Evolutionary conservation across 2,329 filamentous ascomycete species (phyloP).

Genomic region (Aspergillus jensenii): DNA sequence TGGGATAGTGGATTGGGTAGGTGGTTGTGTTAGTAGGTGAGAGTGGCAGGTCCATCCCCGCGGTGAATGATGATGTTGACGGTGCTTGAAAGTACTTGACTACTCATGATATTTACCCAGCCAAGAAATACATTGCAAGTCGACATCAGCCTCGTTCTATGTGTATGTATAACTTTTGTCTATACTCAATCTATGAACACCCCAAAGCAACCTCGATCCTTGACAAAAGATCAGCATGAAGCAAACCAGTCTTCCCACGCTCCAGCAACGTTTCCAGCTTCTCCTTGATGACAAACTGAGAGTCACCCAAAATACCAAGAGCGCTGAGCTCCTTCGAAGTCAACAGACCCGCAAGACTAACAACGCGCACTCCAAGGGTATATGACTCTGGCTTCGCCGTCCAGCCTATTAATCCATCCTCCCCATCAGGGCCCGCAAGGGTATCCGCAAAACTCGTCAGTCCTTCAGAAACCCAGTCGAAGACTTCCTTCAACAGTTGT

Average conservation of each 20-base stretch:
- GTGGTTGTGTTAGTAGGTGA: not conserved
- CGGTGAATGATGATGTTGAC: not conserved
- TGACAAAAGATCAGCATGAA: slow-evolving; percentile 35
- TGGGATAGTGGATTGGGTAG: not conserved
- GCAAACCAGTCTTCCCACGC: slow-evolving; percentile 21
- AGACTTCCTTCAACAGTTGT: slow-evolving; percentile 21
- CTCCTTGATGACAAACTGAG: slow-evolving; percentile 16
- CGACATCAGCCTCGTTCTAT: slow-evolving; percentile 6
- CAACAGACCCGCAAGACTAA: slow-evolving; percentile 38
- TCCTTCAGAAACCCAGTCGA: slow-evolving; percentile 34
- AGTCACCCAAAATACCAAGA: slow-evolving; percentile 17
- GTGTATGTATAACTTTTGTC: slow-evolving; percentile 26
- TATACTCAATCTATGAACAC: slow-evolving; percentile 14
- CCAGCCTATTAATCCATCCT: slow-evolving; percentile 72
- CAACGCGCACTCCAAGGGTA: slow-evolving; percentile 39
- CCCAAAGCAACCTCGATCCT: slow-evolving; percentile 28
- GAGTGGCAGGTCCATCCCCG: not conserved
- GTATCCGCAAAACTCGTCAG: slow-evolving; percentile 29
- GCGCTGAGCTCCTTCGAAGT: slow-evolving; percentile 21
- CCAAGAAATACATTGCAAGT: not conserved
- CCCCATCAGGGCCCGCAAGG: slow-evolving; percentile 30
- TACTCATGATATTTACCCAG: not conserved
- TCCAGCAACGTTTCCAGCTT: slow-evolving; percentile 27
- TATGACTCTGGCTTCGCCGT: slow-evolving; percentile 68
- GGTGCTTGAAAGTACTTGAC: not conserved